These are phyloP conservation scores for Peronospora farinosa DNA, from an alignment of 352 stramenopile genomes.

Conservation along the genomic window DNA sequence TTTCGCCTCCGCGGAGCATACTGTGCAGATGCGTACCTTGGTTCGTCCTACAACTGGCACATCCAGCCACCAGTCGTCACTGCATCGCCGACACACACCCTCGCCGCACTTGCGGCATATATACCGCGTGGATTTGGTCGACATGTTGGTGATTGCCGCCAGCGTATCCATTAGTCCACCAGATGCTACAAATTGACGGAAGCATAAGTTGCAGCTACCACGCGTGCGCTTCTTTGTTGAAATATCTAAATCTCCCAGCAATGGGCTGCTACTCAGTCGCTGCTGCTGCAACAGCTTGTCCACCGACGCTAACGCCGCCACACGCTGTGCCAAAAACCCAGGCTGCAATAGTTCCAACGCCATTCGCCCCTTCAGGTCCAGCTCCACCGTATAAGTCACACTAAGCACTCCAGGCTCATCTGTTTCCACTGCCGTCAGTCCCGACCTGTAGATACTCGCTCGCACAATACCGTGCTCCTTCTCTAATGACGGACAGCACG, in stretches of 20 bases:
- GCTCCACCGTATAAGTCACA: constrained; percentile 80
- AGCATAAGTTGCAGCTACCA: constrained; percentile 67
- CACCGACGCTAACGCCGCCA: constrained; percentile 59
- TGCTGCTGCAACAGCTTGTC: constrained; percentile 78
- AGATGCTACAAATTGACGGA: constrained; percentile 48
- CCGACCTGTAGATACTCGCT: constrained; percentile 73
- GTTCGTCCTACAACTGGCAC: constrained; percentile 69
- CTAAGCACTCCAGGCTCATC: constrained; percentile 62
- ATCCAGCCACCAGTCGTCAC: constrained; percentile 73
- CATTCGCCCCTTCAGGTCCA: constrained; percentile 80
- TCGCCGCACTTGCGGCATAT: constrained; percentile 78
- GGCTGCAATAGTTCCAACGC: constrained; percentile 59
- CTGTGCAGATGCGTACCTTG: constrained; percentile 78
- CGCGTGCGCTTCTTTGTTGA: constrained; percentile 23
- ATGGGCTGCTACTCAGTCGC: constrained; percentile 61
- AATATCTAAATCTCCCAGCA: constrained; percentile 78
- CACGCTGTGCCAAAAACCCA: constrained; percentile 57
- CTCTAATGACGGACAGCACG: constrained; percentile 47
- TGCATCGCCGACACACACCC: constrained; percentile 69
- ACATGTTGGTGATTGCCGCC: constrained; percentile 25
- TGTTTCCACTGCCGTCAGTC: constrained; percentile 71
- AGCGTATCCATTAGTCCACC: constrained; percentile 25
- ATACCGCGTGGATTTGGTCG: constrained; percentile 42
- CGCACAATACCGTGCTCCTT: constrained; percentile 58
- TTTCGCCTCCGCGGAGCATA: constrained; percentile 69